Evolutionary conservation across 2,329 filamentous ascomycete genomes (phyloP), one percentile per base, ranked within the genome.

Genomic region (Diaporthe helianthi): DNA sequence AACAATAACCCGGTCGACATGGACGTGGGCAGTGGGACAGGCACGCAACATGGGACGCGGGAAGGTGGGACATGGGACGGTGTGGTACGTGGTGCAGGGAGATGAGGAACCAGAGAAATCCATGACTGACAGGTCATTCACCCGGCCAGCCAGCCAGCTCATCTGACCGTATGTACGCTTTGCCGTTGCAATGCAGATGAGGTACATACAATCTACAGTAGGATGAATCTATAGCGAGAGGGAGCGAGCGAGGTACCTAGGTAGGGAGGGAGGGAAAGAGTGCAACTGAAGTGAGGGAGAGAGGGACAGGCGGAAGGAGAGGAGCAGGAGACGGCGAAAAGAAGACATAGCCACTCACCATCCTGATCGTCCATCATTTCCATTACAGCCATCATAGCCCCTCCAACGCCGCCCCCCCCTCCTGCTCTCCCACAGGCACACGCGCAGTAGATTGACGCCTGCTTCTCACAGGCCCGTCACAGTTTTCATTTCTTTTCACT

Each of bases 291-390:
- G 47, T 12, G 26, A 17, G 4, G 64, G n/a, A 19, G 31, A 10
- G 24, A 24, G 17, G 2, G 17, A 26, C n/a, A n/a, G n/a, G n/a
- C n/a, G n/a, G n/a, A n/a, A n/a, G n/a, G n/a, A n/a, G n/a, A n/a
- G n/a, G n/a, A n/a, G n/a, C n/a, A n/a, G n/a, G n/a, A n/a, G n/a
- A n/a, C n/a, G n/a, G n/a, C n/a, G n/a, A 51, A 51, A 24, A 33
- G 17, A 47, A 54, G 29, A 58, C 29, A 49, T 3, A 66, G 19
- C 51, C 8, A 29, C 31, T 4, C 31, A 55, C 64, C 29, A 15
- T 49, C 58, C 31, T 68, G 67, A 54, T 55, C 58, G 38, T 46
- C 63, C 63, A 58, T 69, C 68, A 69, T 69, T 52, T 69, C 68
- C 63, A 69, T 69, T 63, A 69, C 61, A 60, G 67, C 68, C 53